These are phyloP conservation scores for Sophora flavescens DNA, from an alignment of 306 rosid genomes.

Conservation along the genomic window DNA sequence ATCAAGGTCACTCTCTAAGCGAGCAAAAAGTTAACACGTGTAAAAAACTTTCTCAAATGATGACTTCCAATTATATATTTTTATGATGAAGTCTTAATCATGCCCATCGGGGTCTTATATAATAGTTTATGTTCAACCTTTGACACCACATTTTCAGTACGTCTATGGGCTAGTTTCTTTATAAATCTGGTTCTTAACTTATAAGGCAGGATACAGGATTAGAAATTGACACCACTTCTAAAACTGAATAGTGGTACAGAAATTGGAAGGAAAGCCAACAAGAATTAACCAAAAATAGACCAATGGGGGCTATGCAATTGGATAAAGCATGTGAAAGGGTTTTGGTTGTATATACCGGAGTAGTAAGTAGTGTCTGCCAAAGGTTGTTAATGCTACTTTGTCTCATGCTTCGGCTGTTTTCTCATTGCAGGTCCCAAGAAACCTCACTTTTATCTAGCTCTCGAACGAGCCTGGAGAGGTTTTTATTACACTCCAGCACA, in stretches of 20 bases:
- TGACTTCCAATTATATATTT: no score
- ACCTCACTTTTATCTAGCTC: slow-evolving; percentile 13
- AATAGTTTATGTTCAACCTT: not conserved
- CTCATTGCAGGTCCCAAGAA: slow-evolving; percentile 8
- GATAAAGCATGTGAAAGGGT: slow-evolving; percentile 28
- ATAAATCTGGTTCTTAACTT: not conserved
- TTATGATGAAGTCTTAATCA: no score
- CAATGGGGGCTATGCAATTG: slow-evolving; percentile 5
- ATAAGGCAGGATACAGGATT: not conserved
- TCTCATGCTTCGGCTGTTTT: slow-evolving; percentile 45
- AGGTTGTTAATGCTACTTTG: slow-evolving; percentile 50
- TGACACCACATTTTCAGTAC: not conserved
- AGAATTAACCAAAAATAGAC: not conserved
- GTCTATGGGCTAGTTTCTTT: not conserved
- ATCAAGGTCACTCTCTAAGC: no score
- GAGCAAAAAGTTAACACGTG: no score
- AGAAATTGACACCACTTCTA: not conserved
- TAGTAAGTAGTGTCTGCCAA: slow-evolving; percentile 33
- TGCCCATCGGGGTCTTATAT: not conserved
- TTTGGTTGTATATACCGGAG: not conserved
- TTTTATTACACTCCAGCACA: not conserved
- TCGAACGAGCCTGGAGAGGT: not conserved
- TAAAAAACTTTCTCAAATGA: no score
- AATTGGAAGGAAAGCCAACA: slow-evolving; percentile 5
- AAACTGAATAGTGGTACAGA: not conserved